Evolutionary conservation across 2,329 filamentous ascomycete species (phyloP), one percentile per base, ranked within the genome.

Genomic region (Ophiocordyceps australis): DNA sequence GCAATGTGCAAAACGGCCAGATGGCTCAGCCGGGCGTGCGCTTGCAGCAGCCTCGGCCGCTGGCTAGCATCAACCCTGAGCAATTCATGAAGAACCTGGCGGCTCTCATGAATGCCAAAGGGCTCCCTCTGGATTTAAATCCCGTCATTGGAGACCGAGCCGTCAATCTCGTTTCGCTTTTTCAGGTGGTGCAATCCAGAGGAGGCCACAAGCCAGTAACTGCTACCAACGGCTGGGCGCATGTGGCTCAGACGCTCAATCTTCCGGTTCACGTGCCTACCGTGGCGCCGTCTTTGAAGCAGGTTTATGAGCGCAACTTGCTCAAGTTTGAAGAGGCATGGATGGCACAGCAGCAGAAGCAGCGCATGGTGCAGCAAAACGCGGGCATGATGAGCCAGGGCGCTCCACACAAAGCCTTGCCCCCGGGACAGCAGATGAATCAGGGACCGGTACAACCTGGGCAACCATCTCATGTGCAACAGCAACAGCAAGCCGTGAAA

Each of bases 141-240:
- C 85, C 85, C 0, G 54, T 69, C 14, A 65, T 92, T 14, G 74
- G 69, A 27, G 78, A 82, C 27, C 72, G 80, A 9, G 66, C 65
- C 0, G 59, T 95, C 20, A 75, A 76, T 38, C 52, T 94, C 9
- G 67, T 81, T 41, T 65, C 74, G 32, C 58, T 95, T 4, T 95
- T 91, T 46, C 69, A 75, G 32, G 59, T 69, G 1, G 79, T 93
- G 2, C 49, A 54, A 23, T 65, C 74, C 36, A 85, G 78, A 38
- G 80, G 79, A 14, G 83, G 83, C 5, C 89, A 76, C 29, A 78
- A 76, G 37, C 69, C 64, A 32, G 70, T 91, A 4, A 74, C 70
- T 0, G 62, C 65, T 14, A 58, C 59, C 14, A 79, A 81, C 34
- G 60, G 63, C 30, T 95, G 89, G 89, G 57, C 61, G 2, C 64